Evolutionary conservation across 805 yeast species (phyloP), one percentile per base, ranked within the genome.

Genomic region (Nakazawaea molendinolei): DNA sequence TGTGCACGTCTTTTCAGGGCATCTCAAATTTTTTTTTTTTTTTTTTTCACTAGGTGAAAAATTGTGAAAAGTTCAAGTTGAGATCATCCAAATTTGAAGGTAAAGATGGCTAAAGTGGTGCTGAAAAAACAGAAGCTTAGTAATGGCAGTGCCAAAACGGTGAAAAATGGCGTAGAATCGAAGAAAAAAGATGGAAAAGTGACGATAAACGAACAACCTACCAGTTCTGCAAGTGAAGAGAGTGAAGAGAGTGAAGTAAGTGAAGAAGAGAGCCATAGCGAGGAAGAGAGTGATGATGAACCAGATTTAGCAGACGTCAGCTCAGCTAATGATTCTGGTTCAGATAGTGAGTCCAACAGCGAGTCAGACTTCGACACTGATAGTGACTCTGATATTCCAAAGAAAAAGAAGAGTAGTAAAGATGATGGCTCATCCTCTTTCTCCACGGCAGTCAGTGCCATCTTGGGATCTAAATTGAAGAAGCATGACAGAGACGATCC

Each of bases 401-500:
- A 53, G 28, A 73, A 79, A 43, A 75, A 73, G 57, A 69, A 66
- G 49, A 71, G 71, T 50, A 72, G 69, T 35, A 60, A 61, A 29
- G 80, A 72, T 42, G 86, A 80, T 56, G 90, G 87, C n/a, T 70
- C 86, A 1, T 79, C 67, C 29, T 68, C 76, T 2, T 90, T 92
- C 52, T 85, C 95, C 14, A 69, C 61, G 37, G 97, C 97, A 0
- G 76, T 92, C 51, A 76, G 65, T 46, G 92, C 95, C 12, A 82
- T 90, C 49, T 61, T 90, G 34, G 83, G 82, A 5, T 86, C 97
- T 2, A 79, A 76, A 49, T 66, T 90, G 46, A 92, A 92, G 55
- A 94, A 95, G 0, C 83, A 90, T 49, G 86, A 83, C 51, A 70
- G 97, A 52, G 72, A 72, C 30, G 95, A 89, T 55, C 98, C 98